phyloP scores from a whole-genome alignment of 495 filamentous ascomycete genomes.

The Barbatosphaeria neglecta region DNA sequence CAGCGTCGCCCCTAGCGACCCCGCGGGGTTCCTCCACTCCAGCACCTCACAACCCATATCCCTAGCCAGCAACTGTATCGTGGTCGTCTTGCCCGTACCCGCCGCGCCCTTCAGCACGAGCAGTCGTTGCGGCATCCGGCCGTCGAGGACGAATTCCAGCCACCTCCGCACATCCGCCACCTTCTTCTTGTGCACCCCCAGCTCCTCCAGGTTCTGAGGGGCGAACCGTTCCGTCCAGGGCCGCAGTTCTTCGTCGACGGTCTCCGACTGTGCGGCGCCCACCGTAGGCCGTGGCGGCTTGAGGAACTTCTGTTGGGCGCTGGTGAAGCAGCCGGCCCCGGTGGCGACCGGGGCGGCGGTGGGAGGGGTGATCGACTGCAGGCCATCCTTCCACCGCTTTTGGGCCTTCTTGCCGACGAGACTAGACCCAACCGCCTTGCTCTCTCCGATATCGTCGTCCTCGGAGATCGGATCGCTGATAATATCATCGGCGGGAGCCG shows the following conservation, averaged over 20 bases:
- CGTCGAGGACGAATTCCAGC: conserved; percentile 61
- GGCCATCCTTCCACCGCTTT: conserved; percentile 26
- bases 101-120: conserved; percentile 85
- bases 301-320: conserved; percentile 30
- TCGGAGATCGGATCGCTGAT: conserved; percentile 39
- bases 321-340: conserved; percentile 5
- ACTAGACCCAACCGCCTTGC: conserved; percentile 27
- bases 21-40: conserved; percentile 83
- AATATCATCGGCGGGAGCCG: conserved; percentile 27
- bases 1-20: conserved; percentile 42
- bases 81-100: conserved; percentile 86
- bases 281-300: conserved; percentile 8
- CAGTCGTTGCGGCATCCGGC: conserved; percentile 53
- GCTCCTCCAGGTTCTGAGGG: conserved; percentile 61
- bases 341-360: conserved; percentile 2
- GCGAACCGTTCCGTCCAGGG: conserved; percentile 85
- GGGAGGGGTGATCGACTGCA: conserved; percentile 5
- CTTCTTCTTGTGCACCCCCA: conserved; percentile 89
- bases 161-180: conserved; percentile 74
- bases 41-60: conserved; percentile 59
- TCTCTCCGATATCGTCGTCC: conserved; percentile 32
- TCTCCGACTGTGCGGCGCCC: neutral
- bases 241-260: conserved; percentile 28
- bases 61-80: conserved; percentile 61
- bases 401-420: conserved; percentile 31